Evolutionary conservation across 352 stramenopile species (phyloP).

Genomic region (Blastocystis sp.): DNA sequence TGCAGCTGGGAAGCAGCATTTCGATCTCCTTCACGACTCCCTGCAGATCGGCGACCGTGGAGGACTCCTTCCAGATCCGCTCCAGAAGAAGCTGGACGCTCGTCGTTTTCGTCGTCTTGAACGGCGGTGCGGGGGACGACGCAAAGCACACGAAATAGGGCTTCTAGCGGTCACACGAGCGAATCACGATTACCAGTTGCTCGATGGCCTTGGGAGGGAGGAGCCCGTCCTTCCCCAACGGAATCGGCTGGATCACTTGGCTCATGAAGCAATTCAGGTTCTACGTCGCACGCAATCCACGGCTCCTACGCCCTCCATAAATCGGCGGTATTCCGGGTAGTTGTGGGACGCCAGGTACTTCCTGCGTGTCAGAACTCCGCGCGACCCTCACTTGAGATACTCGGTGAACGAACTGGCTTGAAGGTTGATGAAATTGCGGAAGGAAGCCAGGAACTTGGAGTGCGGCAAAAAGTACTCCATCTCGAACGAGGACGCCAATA

Average conservation of each 20-base stretch:
- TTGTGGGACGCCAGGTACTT: background rate
- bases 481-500: conserved; percentile 42
- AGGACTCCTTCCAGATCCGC: conserved; percentile 21
- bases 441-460: background rate
- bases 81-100: conserved; percentile 32
- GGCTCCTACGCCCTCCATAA: conserved; percentile 10
- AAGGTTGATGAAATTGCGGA: background rate
- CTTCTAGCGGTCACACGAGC: background rate
- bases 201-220: background rate
- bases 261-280: background rate
- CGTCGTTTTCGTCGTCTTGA: background rate
- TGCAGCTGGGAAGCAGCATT: no score
- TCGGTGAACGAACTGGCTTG: background rate
- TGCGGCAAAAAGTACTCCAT: conserved; percentile 12
- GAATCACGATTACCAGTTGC: background rate
- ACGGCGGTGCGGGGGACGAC: background rate
- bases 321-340: background rate
- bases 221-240: background rate
- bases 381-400: background rate
- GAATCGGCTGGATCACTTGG: conserved; percentile 2
- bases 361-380: background rate
- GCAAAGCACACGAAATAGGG: background rate
- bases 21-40: no score
- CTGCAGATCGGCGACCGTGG: no score
- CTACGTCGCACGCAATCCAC: background rate